Evolutionary conservation across 2,329 filamentous ascomycete species (phyloP).

Genomic region (Aspergillus oerlinghausenensis): DNA sequence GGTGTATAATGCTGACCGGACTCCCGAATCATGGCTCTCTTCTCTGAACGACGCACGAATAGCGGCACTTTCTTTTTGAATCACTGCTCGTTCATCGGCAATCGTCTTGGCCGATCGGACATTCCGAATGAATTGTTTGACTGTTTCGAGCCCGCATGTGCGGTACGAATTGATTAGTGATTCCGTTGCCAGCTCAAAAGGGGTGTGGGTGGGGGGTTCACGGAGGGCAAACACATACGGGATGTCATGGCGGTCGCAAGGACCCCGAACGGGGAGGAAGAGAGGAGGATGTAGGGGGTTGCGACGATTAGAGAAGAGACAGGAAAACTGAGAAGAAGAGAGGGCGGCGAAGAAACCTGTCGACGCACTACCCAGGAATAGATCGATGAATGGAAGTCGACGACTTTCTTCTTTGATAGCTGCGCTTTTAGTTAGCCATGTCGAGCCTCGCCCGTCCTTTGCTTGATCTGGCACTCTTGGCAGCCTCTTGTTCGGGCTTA

Average conservation of each 20-base stretch:
- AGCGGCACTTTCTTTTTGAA: slow-evolving; percentile 97
- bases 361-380: slow-evolving; percentile 3
- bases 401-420: background rate
- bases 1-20: slow-evolving; percentile 60
- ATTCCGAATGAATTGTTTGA: slow-evolving; percentile 99
- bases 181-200: slow-evolving; percentile 22
- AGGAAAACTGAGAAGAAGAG: slow-evolving; percentile 8
- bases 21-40: slow-evolving; percentile 85
- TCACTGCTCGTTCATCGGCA: slow-evolving; percentile 94
- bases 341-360: slow-evolving; percentile 20
- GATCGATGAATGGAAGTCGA: background rate
- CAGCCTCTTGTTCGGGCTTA: slow-evolving; percentile 4
- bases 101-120: slow-evolving; percentile 98
- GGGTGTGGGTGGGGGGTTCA: slow-evolving; percentile 9
- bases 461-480: slow-evolving; percentile 17
- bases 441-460: slow-evolving; percentile 14
- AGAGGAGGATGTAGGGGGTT: slow-evolving; percentile 9
- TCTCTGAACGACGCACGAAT: slow-evolving; percentile 97
- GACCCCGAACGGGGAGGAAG: slow-evolving; percentile 40
- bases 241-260: slow-evolving; percentile 54
- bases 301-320: slow-evolving; percentile 6
- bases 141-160: slow-evolving; percentile 46
- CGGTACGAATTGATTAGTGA: slow-evolving; percentile 9
- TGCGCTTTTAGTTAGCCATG: background rate
- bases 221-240: slow-evolving; percentile 39